Evolutionary conservation across 2,329 filamentous ascomycete species (phyloP), one percentile per base, ranked within the genome.

Genomic region (Talaromyces albobiverticillius): DNA sequence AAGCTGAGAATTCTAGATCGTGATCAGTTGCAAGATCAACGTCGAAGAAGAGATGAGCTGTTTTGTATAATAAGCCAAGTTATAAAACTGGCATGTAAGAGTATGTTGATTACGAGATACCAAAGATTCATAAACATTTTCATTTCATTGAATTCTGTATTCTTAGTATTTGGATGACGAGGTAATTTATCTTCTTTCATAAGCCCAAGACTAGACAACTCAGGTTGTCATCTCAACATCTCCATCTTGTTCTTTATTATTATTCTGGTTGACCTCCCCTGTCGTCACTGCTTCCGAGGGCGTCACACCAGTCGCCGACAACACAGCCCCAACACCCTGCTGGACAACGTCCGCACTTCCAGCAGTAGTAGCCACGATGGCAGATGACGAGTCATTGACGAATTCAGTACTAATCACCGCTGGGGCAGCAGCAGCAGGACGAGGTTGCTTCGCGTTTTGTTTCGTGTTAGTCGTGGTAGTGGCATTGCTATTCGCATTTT

Each of bases 401-500:
- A 51, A 25, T 36, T 51, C 53, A 9, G 47, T 47, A 16, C 42
- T 43, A 1, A 56, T 53, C 8, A 53, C 47, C 23, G 55, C 20
- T n/a, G 55, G 51, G 31, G 43, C 45, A 23, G 53, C 47, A 45
- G 41, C 46, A 18, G 26, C n/a, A 36, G 50, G 48, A 13, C 20
- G 48, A 51, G 34, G 14, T 18, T 25, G n/a, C 29, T 47, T 46
- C 10, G n/a, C 42, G 8, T 20, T 22, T 23, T 41, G 41, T 32
- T 41, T 51, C 4, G 46, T 6, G 9, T 23, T 43, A 25, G 11
- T n/a, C n/a, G n/a, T 22, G 22, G 14, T 23, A 6, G 34, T 18
- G 29, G 46, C n/a, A n/a, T 31, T 45, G 16, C n/a, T n/a, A n/a
- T n/a, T 64, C 2, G 65, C 38, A 18, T 61, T 61, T 5, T 60